phyloP scores from a whole-genome alignment of 768 basidiomycete genomes.

The Floccularia luteovirens region DNA sequence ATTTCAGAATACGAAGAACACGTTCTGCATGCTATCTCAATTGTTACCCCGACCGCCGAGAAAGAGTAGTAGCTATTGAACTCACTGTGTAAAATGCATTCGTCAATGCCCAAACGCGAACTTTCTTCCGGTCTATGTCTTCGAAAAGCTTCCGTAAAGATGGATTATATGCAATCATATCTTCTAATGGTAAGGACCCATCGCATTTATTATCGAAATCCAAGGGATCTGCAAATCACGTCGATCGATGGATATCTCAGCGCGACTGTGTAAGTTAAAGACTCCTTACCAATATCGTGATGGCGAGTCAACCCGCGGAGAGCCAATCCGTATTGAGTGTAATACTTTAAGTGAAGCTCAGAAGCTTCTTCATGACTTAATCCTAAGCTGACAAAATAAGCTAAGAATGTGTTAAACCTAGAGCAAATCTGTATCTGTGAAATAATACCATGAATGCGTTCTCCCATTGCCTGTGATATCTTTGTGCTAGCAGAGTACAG shows the following conservation, averaged over 20 bases:
- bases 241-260: not conserved
- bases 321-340: slow-evolving; percentile 76
- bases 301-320: slow-evolving; percentile 71
- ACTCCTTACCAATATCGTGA: slow-evolving; percentile 66
- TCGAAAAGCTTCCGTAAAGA: slow-evolving; percentile 56
- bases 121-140: slow-evolving; percentile 73
- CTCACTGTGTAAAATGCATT: slow-evolving; percentile 74
- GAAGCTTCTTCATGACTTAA: slow-evolving; percentile 63
- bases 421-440: not conserved
- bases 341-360: slow-evolving; percentile 64
- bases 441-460: slow-evolving; percentile 63
- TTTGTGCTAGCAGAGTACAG: slow-evolving; percentile 71
- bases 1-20: slow-evolving; percentile 64
- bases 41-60: not conserved
- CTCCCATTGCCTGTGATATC: slow-evolving; percentile 75
- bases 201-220: slow-evolving; percentile 85
- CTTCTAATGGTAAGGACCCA: slow-evolving; percentile 74
- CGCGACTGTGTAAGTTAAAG: slow-evolving; percentile 8
- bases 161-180: slow-evolving; percentile 64
- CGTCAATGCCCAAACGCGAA: slow-evolving; percentile 79
- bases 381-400: slow-evolving; percentile 68
- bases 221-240: slow-evolving; percentile 47
- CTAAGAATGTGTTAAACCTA: slow-evolving; percentile 23
- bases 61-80: not conserved
- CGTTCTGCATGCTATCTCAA: slow-evolving; percentile 66